Evolutionary conservation across 1,284 basidiomycete genomes (phyloP), one percentile per base, ranked within the genome.

Genomic region (Leccinum fallax): DNA sequence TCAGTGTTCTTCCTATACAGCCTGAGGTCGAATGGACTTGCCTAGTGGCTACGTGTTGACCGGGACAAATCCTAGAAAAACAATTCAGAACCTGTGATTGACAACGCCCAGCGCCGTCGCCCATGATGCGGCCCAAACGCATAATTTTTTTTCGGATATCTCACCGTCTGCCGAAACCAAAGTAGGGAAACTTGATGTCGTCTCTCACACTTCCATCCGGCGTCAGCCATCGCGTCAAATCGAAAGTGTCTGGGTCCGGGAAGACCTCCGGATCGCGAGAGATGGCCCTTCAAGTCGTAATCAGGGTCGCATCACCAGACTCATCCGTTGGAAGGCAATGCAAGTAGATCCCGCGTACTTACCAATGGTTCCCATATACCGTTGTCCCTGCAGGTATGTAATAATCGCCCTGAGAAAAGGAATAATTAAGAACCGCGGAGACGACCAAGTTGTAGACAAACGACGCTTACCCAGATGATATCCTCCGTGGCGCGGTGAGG

Each of bases 141-240:
- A 3, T 19, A 11, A 28, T 8, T 8, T 26, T 8, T 28, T 28
- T 28, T 51, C 19, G 43, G 24, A 3, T n/a, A 3, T 15, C 59
- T 57, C 34, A 65, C 58, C 63, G 55, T 43, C 66, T 57, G 2
- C 66, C 66, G n/a, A 65, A 65, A 6, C 63, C 63, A 63, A 65
- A 67, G 32, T 24, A 30, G 26, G 55, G 59, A 36, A 55, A 57
- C 30, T 55, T 62, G 38, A 65, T 48, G 28, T 63, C 53, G 1
- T 49, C 61, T 49, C 63, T 63, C 46, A 63, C 5, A 16, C 9
- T 48, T 19, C 55, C 63, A 3, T 65, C 63, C 1, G 38, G 3
- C 2, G 49, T 58, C 32, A 63, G 16, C 65, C 66, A 66, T 16
- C 65, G 53, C 4, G 24, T 63, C 19, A 58, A 24, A 13, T 66